Evolutionary conservation across 2,329 filamentous ascomycete genomes (phyloP).

Genomic region (Fusarium protoensiforme): DNA sequence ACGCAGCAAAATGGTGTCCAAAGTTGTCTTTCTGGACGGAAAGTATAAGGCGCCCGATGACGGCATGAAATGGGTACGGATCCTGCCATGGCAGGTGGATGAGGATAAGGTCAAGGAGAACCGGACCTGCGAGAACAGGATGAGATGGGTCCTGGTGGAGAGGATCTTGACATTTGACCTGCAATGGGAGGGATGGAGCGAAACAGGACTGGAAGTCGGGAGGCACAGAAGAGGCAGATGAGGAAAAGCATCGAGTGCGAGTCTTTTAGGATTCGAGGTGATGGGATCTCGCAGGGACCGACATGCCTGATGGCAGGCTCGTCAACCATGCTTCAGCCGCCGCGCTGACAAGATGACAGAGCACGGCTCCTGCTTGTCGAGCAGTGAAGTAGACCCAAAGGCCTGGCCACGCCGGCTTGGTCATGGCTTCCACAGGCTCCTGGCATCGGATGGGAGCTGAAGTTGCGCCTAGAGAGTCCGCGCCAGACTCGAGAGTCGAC

Average conservation of each 20-base stretch:
- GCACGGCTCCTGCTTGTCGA: background rate
- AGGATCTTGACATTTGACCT: constrained; percentile 52
- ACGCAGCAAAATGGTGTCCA: constrained; percentile 52
- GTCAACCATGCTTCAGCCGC: background rate
- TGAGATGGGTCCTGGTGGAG: constrained; percentile 54
- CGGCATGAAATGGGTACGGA: constrained; percentile 45
- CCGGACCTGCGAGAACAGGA: constrained; percentile 45
- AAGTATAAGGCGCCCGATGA: constrained; percentile 43
- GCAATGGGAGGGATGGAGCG: constrained; percentile 48
- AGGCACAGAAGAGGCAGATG: constrained; percentile 20
- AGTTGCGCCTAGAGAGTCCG: background rate
- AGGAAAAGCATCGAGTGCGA: background rate
- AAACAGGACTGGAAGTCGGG: constrained; percentile 40
- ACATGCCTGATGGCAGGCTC: background rate
- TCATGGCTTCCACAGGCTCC: background rate
- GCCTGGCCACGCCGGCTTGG: background rate
- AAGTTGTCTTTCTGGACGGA: constrained; percentile 51
- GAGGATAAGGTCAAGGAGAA: constrained; percentile 40
- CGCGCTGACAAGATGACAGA: background rate
- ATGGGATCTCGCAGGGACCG: background rate
- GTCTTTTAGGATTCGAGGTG: background rate
- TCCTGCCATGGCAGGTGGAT: constrained; percentile 47
- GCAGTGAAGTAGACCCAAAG: background rate
- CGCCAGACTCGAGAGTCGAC: background rate
- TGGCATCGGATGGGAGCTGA: background rate